phyloP scores from a whole-genome alignment of 2,329 filamentous ascomycete species.

The Fusarium pseudocircinatum region DNA sequence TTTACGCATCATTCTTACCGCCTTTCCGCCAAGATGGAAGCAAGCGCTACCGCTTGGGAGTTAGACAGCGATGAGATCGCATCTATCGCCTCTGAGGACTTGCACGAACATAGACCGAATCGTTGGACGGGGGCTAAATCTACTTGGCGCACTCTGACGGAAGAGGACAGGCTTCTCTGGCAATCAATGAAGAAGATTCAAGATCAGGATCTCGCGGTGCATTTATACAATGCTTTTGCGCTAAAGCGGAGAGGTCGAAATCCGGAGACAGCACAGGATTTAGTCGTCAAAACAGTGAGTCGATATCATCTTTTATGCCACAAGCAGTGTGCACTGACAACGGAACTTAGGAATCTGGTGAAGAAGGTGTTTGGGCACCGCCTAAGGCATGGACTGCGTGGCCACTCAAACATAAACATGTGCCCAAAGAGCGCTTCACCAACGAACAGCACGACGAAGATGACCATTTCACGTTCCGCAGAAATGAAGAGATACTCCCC shows the following conservation, averaged over 20 bases:
- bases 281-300: slow-evolving; percentile 46
- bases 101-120: slow-evolving; percentile 69
- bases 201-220: slow-evolving; percentile 74
- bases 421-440: slow-evolving; percentile 67
- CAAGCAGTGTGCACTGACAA: background rate
- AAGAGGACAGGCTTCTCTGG: slow-evolving; percentile 69
- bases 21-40: slow-evolving; percentile 28
- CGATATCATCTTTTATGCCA: too few relatives aligned
- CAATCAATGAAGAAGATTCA: slow-evolving; percentile 70
- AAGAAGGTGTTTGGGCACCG: slow-evolving; percentile 57
- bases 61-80: slow-evolving; percentile 58
- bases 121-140: slow-evolving; percentile 73
- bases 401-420: slow-evolving; percentile 72
- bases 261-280: slow-evolving; percentile 39
- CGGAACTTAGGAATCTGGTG: slow-evolving; percentile 42
- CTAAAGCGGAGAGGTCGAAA: slow-evolving; percentile 61
- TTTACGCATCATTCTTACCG: background rate
- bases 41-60: slow-evolving; percentile 49
- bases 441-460: slow-evolving; percentile 57
- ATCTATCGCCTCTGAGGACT: slow-evolving; percentile 59
- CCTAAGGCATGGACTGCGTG: slow-evolving; percentile 82
- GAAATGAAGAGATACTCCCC: slow-evolving; percentile 55
- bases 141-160: slow-evolving; percentile 73
- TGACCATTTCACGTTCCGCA: slow-evolving; percentile 62
- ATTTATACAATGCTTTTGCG: slow-evolving; percentile 81